Conservation (phyloP, 2,329 filamentous ascomycete genomes). For the Aspergillus sp. region DNA sequence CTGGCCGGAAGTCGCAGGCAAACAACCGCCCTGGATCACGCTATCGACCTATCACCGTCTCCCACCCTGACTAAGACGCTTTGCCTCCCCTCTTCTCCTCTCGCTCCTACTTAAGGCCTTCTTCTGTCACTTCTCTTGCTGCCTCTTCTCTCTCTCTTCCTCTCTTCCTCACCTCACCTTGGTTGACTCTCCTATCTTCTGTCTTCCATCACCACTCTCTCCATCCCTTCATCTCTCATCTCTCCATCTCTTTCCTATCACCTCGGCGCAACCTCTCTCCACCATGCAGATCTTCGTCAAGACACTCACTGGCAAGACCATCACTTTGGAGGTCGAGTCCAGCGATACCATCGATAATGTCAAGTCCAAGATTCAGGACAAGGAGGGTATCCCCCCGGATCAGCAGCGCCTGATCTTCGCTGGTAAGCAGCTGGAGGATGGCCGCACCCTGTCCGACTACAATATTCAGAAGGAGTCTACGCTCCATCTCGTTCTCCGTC, state of each 20-base stretch:
- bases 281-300: slow-evolving; percentile 98
- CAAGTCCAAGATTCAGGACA: slow-evolving; percentile 60
- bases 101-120: slow-evolving; percentile 31
- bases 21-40: slow-evolving; percentile 17
- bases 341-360: slow-evolving; percentile 54
- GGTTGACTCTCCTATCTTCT: slow-evolving; percentile 23
- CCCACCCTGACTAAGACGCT: slow-evolving; percentile 27
- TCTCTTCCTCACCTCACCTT: slow-evolving; percentile 10
- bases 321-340: slow-evolving; percentile 52
- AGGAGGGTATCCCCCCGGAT: slow-evolving; percentile 59
- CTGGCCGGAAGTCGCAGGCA: slow-evolving; percentile 6
- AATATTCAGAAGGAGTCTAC: slow-evolving; percentile 64
- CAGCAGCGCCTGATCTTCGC: slow-evolving; percentile 60
- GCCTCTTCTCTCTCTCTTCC: slow-evolving; percentile 17
- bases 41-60: slow-evolving; percentile 29
- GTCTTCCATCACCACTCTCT: background rate
- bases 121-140: slow-evolving; percentile 17
- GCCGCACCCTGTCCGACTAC: slow-evolving; percentile 55
- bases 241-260: background rate
- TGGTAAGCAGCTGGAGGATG: slow-evolving; percentile 59
- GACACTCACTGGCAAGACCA: slow-evolving; percentile 69
- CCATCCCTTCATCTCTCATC: background rate
- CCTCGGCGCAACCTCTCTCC: slow-evolving; percentile 23
- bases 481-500: slow-evolving; percentile 72
- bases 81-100: slow-evolving; percentile 26